phyloP scores from a whole-genome alignment of 768 basidiomycete genomes.

The Pulveroboletus sp. region DNA sequence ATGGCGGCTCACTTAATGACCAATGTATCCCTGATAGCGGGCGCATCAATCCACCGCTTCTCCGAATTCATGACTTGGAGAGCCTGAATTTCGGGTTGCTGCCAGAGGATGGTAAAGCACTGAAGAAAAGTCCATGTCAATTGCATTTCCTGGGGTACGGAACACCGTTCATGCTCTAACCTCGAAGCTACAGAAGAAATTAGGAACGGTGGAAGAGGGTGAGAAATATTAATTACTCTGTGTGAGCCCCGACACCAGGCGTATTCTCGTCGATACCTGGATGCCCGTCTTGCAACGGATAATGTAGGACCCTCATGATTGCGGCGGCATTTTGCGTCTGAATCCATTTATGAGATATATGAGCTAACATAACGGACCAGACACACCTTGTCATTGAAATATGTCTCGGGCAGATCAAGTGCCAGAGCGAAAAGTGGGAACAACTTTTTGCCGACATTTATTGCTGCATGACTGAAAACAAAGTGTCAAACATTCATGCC shows the following conservation, averaged over 20 bases:
- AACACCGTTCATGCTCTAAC: constrained; percentile 20
- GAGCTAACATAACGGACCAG: too few relatives aligned
- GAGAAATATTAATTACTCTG: constrained; percentile 45
- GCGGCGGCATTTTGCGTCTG: constrained; percentile 64
- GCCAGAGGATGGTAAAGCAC: constrained; percentile 89
- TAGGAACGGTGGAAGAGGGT: not conserved
- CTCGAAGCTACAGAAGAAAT: constrained; percentile 37
- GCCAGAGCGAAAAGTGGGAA: too few relatives aligned
- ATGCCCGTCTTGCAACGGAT: constrained; percentile 67
- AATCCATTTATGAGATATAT: not conserved
- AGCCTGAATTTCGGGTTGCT: constrained; percentile 69
- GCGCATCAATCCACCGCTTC: constrained; percentile 79
- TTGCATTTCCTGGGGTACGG: not conserved
- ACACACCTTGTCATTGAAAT: constrained; percentile 68
- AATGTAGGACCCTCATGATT: constrained; percentile 66
- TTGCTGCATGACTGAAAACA: constrained; percentile 46
- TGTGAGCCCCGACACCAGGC: constrained; percentile 84
- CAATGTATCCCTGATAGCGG: constrained; percentile 73
- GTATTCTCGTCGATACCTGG: constrained; percentile 50
- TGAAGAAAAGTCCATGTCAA: constrained; percentile 23
- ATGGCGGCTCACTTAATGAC: constrained; percentile 77
- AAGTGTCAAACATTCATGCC: constrained; percentile 23
- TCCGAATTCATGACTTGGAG: constrained; percentile 80
- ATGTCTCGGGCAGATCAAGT: constrained; percentile 55
- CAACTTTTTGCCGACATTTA: constrained; percentile 51